Conservation (phyloP, 768 basidiomycete species). For the Krasilnikovozyma curviuscula region DNA sequence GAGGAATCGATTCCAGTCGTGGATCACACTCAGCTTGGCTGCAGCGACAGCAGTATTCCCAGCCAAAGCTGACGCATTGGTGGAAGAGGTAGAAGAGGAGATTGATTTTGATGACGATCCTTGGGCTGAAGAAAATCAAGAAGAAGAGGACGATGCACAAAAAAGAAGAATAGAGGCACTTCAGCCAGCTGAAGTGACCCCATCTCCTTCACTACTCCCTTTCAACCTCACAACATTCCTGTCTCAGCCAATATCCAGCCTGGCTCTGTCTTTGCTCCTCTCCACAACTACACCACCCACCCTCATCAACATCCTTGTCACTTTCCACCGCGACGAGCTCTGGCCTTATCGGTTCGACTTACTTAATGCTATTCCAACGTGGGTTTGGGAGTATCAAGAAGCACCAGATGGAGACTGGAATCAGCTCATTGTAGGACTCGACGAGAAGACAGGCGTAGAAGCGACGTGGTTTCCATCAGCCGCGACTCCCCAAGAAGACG, state of each 20-base stretch:
- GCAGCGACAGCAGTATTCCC: neutral
- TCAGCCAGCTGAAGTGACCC: neutral
- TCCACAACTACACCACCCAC: slow-evolving; percentile 46
- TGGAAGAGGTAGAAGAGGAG: slow-evolving; percentile 33
- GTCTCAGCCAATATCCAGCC: slow-evolving; percentile 35
- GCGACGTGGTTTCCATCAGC: slow-evolving; percentile 1
- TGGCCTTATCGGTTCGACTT: slow-evolving; percentile 53
- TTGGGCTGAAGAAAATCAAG: slow-evolving; percentile 40
- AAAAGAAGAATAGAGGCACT: neutral
- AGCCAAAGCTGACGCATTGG: slow-evolving; percentile 12
- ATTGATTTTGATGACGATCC: slow-evolving; percentile 52
- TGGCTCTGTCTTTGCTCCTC: slow-evolving; percentile 42
- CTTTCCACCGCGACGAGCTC: slow-evolving; percentile 41
- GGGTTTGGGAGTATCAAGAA: too few species aligned
- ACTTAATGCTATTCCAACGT: slow-evolving; percentile 54
- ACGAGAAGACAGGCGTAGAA: slow-evolving; percentile 35
- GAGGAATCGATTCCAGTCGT: neutral
- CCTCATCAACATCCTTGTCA: slow-evolving; percentile 38
- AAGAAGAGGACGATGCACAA: slow-evolving; percentile 10
- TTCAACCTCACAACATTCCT: slow-evolving; percentile 50
- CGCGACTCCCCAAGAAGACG: slow-evolving; percentile 1
- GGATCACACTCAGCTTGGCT: neutral
- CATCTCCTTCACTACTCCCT: slow-evolving; percentile 9
- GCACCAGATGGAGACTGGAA: slow-evolving; percentile 44
- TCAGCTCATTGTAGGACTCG: slow-evolving; percentile 44